These are phyloP conservation scores for Cladosporium cucumerinum DNA, from an alignment of 2,329 filamentous ascomycete species.

Conservation along the genomic window DNA sequence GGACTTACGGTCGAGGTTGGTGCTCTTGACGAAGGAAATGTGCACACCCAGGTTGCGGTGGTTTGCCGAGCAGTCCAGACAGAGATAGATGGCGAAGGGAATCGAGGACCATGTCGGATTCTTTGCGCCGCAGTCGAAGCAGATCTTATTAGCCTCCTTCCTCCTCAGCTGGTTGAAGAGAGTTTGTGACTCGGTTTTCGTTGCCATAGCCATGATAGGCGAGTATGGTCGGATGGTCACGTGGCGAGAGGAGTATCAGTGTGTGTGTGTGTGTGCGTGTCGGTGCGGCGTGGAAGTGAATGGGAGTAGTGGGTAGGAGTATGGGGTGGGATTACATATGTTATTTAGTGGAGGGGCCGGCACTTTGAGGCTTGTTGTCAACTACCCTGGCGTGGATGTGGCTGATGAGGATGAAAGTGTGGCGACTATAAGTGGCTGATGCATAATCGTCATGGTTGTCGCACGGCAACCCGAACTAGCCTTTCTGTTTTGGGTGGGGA, in stretches of 20 bases:
- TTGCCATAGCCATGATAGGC: slow-evolving; percentile 60
- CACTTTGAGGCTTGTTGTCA: slow-evolving; percentile 4
- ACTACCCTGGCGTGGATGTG: not conserved
- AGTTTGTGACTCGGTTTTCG: slow-evolving; percentile 92
- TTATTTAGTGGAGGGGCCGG: slow-evolving; percentile 4
- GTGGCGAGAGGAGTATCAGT: not conserved
- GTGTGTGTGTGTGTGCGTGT: too few species aligned
- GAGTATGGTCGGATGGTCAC: not conserved
- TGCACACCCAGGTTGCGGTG: slow-evolving; percentile 97
- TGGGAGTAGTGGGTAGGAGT: not conserved
- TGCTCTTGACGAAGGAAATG: slow-evolving; percentile 98
- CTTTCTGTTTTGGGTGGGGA: slow-evolving; percentile 1
- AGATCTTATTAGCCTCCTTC: slow-evolving; percentile 96
- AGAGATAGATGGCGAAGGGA: slow-evolving; percentile 94
- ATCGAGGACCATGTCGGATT: slow-evolving; percentile 99
- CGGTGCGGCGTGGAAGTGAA: not conserved
- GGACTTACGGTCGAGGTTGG: slow-evolving; percentile 90
- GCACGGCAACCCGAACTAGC: not conserved
- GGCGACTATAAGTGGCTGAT: not conserved
- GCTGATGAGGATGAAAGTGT: not conserved
- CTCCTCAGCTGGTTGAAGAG: slow-evolving; percentile 97
- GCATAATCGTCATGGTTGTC: not conserved
- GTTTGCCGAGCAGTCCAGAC: slow-evolving; percentile 94
- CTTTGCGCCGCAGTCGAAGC: slow-evolving; percentile 97
- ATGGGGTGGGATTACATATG: not conserved